A percentile compares a stretch with the other conserved stretches of the same genome.
Evolutionary conservation across 352 stramenopile species (phyloP).

Genomic region (Hyaloperonospora arabidopsidis): DNA sequence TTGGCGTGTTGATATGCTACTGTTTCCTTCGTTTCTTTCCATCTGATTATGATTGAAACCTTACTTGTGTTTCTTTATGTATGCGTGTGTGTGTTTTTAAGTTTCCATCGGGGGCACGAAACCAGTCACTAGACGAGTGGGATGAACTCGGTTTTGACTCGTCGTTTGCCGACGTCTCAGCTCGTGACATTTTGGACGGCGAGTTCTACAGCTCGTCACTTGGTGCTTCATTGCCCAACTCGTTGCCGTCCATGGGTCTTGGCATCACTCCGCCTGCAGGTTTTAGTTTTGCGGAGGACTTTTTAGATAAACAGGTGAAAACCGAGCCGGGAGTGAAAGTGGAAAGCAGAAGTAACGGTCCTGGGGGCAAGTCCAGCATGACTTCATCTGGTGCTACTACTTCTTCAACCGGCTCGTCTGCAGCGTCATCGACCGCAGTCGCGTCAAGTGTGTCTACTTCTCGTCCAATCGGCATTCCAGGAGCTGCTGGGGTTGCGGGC

Average conservation of each 20-base stretch:
- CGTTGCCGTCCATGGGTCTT: slow-evolving; percentile 78
- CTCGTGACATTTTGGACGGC: slow-evolving; percentile 69
- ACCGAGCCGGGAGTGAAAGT: slow-evolving; percentile 35
- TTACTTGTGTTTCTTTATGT: background rate
- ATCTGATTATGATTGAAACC: slow-evolving; percentile 4
- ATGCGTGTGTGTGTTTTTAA: slow-evolving; percentile 10
- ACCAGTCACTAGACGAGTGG: slow-evolving; percentile 80
- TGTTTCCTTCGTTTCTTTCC: slow-evolving; percentile 2
- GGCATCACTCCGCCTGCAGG: slow-evolving; percentile 74
- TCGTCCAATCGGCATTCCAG: slow-evolving; percentile 75
- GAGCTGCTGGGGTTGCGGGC: slow-evolving; percentile 32
- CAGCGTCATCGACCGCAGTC: slow-evolving; percentile 14
- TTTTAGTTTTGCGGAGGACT: slow-evolving; percentile 83
- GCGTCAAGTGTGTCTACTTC: slow-evolving; percentile 50
- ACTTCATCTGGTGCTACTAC: background rate
- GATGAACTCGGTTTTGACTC: slow-evolving; percentile 83
- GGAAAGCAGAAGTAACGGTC: slow-evolving; percentile 27
- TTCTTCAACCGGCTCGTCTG: slow-evolving; percentile 5
- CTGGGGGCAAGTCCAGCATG: slow-evolving; percentile 6
- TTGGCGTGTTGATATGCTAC: slow-evolving; percentile 10
- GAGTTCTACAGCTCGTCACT: slow-evolving; percentile 82
- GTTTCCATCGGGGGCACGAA: slow-evolving; percentile 51
- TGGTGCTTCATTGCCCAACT: slow-evolving; percentile 77
- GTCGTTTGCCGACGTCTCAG: slow-evolving; percentile 64
- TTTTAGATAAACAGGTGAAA: slow-evolving; percentile 74